Base-by-base conservation (phyloP, 2,329 filamentous ascomycete species). In the Trichophyton verrucosum region DNA sequence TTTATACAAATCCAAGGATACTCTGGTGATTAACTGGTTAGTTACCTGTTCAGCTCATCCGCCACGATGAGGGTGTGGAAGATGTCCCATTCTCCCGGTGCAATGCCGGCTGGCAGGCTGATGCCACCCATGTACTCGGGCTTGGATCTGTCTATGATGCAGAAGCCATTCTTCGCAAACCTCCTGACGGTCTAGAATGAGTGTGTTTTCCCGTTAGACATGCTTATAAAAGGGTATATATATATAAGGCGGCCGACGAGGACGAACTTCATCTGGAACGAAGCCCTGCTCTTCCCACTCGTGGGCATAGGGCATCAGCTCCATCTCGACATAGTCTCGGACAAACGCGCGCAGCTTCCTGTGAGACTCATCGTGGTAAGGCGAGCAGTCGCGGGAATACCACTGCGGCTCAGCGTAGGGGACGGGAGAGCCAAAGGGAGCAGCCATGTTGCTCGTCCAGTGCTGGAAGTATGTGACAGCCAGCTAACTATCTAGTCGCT, bases 311-410 rank as follows among this genome's bases (percentile, higher is more conserved):
- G 83, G 84, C 1, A 81, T 73, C 51, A 87, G 76, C 42, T 84
- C 73, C 1, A 77, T 75, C 61, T 87, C 80, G 56, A 87, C 74
- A 63, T 86, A 87, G 24, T 76, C 68, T 44, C 85, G 80, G 0
- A 86, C 73, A 3, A 74, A 76, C 42, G 80, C 75, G 58, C 83
- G 82, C 1, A 87, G 76, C n/a, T 71, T 73, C 36, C 79, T 78
- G 68, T 88, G 86, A 1, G 80, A 81, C 13, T 80, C 76, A 30
- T 79, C 85, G 75, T 88, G 87, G 72, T 86, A 86, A 0, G 84
- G 73, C 47, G 71, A 73, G 27, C 71, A 61, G 57, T 71, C 46
- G 36, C 62, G 62, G 17, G 61, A 61, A 44, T 63, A 61, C 62
- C 62, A 63, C 17, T 59, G 58, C 4, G 62, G 62, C 40, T 63